Conservation (phyloP, 2,329 filamentous ascomycete species). For the Zymoseptoria crescenta region DNA sequence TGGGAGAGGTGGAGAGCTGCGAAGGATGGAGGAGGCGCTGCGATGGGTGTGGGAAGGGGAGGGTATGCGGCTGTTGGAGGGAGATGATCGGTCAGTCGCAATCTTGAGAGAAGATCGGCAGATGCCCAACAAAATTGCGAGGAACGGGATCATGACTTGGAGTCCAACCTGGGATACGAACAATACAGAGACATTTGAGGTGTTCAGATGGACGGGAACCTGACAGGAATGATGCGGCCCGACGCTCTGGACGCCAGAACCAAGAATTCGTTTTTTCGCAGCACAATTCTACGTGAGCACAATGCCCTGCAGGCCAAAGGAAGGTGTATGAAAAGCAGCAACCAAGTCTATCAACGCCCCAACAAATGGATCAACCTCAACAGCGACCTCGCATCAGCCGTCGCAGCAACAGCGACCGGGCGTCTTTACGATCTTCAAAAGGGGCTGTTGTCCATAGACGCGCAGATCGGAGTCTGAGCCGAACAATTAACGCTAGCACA, state of each 20-base stretch:
- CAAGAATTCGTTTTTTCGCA: too few species aligned
- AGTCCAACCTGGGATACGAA: neutral
- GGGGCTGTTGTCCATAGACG: neutral
- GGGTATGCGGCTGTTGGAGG: conserved; percentile 4
- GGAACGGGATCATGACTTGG: neutral
- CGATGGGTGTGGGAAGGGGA: conserved; percentile 1
- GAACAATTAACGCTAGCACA: neutral
- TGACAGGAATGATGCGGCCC: neutral
- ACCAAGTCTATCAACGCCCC: neutral
- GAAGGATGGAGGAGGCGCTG: neutral
- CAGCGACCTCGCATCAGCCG: neutral
- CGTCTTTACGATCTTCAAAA: neutral
- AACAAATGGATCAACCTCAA: neutral
- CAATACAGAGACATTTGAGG: neutral
- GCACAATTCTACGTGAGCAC: too few species aligned
- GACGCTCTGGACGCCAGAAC: neutral
- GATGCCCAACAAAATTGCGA: neutral
- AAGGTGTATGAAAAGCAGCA: neutral
- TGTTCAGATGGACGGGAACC: neutral
- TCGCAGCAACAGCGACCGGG: neutral
- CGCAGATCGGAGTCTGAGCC: neutral
- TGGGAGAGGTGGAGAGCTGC: conserved; percentile 34
- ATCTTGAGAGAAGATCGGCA: neutral
- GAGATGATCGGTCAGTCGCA: neutral
- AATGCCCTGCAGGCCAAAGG: neutral